Evolutionary conservation across 1,139 yeast genomes (phyloP).

Genomic region (Yamadazyma blattariae): DNA sequence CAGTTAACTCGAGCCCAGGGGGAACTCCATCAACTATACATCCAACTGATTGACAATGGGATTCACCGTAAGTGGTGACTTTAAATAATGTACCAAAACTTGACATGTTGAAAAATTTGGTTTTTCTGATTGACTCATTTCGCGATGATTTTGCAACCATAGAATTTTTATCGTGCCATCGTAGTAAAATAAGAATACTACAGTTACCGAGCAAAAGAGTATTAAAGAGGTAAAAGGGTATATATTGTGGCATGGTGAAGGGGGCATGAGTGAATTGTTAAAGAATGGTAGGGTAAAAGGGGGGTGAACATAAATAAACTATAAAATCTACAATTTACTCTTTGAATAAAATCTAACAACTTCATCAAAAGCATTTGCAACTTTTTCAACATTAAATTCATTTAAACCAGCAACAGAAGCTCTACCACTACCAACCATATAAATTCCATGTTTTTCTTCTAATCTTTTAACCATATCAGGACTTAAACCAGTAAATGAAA

Average conservation of each 20-base stretch:
- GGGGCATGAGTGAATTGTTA: too few relatives aligned
- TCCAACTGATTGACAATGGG: slow-evolving; percentile 98
- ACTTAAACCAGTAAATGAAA: slow-evolving; percentile 85
- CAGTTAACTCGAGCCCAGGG: slow-evolving; percentile 84
- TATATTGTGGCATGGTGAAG: too few relatives aligned
- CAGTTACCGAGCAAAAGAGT: too few relatives aligned
- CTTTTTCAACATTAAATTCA: slow-evolving; percentile 71
- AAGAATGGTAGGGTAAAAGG: too few relatives aligned
- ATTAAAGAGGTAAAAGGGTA: too few relatives aligned
- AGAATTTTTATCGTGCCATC: too few relatives aligned
- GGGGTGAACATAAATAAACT: too few relatives aligned
- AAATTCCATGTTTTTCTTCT: slow-evolving; percentile 75
- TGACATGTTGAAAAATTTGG: slow-evolving; percentile 28
- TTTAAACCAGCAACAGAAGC: slow-evolving; percentile 94
- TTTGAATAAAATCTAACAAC: slow-evolving; percentile 52
- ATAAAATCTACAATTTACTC: slow-evolving; percentile 26
- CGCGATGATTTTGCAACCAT: background rate
- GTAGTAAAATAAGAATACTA: too few relatives aligned
- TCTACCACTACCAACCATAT: slow-evolving; percentile 80
- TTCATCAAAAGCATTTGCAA: slow-evolving; percentile 80
- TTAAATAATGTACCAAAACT: slow-evolving; percentile 43
- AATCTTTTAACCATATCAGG: slow-evolving; percentile 78
- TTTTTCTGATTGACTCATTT: slow-evolving; percentile 4
- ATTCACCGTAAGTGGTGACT: slow-evolving; percentile 97
- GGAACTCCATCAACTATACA: slow-evolving; percentile 99